phyloP scores from a whole-genome alignment of 495 filamentous ascomycete species.

The Aspergillus heteromorphus region DNA sequence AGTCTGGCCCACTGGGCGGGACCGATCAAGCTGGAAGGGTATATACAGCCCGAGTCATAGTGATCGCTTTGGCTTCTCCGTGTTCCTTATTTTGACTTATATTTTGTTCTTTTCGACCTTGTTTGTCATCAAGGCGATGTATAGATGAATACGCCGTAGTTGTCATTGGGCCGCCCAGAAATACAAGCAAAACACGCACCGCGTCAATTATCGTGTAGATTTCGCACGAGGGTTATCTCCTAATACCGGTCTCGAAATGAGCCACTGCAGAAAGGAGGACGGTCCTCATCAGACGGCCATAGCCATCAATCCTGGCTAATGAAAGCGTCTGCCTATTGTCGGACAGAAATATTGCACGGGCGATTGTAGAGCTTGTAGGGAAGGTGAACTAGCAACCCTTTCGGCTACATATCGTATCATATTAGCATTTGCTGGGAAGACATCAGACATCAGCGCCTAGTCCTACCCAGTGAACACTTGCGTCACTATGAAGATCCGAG shows the following conservation, averaged over 20 bases:
- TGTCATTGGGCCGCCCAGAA: neutral
- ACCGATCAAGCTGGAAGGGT: neutral
- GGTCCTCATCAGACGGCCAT: neutral
- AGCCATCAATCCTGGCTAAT: neutral
- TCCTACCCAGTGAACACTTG: neutral
- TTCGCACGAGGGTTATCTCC: neutral
- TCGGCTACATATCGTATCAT: neutral
- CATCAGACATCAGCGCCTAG: neutral
- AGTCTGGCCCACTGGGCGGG: neutral
- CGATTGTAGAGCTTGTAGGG: neutral
- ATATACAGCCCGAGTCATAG: conserved; percentile 1
- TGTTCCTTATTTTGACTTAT: conserved; percentile 5
- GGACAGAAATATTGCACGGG: neutral
- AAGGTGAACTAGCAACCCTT: neutral
- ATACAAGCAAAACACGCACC: neutral
- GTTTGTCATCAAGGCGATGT: neutral
- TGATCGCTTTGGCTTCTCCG: neutral
- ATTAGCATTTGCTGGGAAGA: neutral
- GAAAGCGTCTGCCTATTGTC: neutral
- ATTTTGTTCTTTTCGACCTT: neutral
- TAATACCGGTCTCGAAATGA: neutral
- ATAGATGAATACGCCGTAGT: neutral
- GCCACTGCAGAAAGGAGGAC: neutral
- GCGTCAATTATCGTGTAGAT: no score
- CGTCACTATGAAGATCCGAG: neutral